phyloP scores from a whole-genome alignment of 768 basidiomycete genomes.

The Neoboletus subvelutipes region DNA sequence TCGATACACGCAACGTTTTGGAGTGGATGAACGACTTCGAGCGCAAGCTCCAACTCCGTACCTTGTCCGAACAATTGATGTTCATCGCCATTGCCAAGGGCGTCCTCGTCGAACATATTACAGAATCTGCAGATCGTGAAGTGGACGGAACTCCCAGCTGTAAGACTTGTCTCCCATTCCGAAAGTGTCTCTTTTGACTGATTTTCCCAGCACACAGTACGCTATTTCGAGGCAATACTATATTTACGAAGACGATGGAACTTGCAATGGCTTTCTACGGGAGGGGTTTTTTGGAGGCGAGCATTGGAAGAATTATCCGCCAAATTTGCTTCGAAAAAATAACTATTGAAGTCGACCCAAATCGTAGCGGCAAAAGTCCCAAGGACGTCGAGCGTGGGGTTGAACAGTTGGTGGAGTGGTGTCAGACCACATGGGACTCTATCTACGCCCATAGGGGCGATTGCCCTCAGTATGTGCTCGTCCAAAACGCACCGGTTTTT shows the following conservation, averaged over 20 bases:
- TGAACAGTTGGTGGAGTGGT: constrained; percentile 74
- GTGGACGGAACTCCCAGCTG: constrained; percentile 67
- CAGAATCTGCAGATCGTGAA: constrained; percentile 66
- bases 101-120: constrained; percentile 64
- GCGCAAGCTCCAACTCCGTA: constrained; percentile 63
- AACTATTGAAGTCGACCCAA: constrained; percentile 80
- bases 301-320: constrained; percentile 70
- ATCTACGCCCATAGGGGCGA: constrained; percentile 72
- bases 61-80: constrained; percentile 58
- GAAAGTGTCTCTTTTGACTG: not conserved
- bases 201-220: constrained; percentile 64
- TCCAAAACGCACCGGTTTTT: constrained; percentile 6
- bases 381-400: constrained; percentile 68
- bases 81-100: constrained; percentile 69
- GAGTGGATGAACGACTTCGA: constrained; percentile 77
- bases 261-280: constrained; percentile 81
- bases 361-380: constrained; percentile 56
- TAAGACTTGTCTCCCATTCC: constrained; percentile 35
- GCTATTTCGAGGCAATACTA: constrained; percentile 68
- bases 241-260: constrained; percentile 74
- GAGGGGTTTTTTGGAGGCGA: constrained; percentile 74
- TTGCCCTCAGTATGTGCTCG: constrained; percentile 66
- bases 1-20: constrained; percentile 62
- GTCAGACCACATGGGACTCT: constrained; percentile 74
- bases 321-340: constrained; percentile 70